A percentile compares a stretch with the other conserved stretches of the same genome.
Conservation (phyloP, 305 asterid species). For the Ilex paraguariensis region DNA sequence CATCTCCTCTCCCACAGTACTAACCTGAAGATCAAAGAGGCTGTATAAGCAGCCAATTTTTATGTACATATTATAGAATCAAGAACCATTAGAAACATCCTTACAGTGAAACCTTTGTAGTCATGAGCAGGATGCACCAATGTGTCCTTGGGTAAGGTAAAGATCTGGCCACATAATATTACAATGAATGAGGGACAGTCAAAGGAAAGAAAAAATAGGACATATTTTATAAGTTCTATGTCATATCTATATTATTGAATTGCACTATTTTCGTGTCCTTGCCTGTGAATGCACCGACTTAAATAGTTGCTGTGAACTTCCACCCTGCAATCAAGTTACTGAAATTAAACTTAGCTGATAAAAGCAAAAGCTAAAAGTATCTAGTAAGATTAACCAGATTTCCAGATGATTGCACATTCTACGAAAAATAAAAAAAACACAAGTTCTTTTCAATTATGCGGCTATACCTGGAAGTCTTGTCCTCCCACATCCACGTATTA, state of each 20-base stretch:
- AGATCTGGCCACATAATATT: conserved; percentile 45
- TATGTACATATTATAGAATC: conserved; percentile 2
- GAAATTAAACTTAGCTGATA: neutral
- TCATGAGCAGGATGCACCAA: conserved; percentile 91
- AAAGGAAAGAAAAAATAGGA: neutral
- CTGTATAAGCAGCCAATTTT: conserved; percentile 15
- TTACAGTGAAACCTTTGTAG: conserved; percentile 91
- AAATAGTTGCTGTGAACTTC: conserved; percentile 82
- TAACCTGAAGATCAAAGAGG: conserved; percentile 43
- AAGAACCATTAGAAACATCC: conserved; percentile 17
- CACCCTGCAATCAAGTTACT: conserved; percentile 54
- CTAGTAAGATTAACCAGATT: neutral
- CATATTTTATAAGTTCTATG: neutral
- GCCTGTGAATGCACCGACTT: conserved; percentile 91
- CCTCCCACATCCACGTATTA: conserved; percentile 97
- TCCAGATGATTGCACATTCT: neutral
- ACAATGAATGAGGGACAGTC: conserved; percentile 2
- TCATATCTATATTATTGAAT: neutral
- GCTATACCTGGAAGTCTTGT: conserved; percentile 91
- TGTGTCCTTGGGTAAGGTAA: conserved; percentile 82
- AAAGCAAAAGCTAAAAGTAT: no score
- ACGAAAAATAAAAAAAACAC: no score
- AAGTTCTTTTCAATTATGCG: neutral
- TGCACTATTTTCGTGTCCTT: conserved; percentile 16
- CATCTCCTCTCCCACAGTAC: conserved; percentile 89